Evolutionary conservation across 306 rosid species (phyloP).

Genomic region (Myrica gale): DNA sequence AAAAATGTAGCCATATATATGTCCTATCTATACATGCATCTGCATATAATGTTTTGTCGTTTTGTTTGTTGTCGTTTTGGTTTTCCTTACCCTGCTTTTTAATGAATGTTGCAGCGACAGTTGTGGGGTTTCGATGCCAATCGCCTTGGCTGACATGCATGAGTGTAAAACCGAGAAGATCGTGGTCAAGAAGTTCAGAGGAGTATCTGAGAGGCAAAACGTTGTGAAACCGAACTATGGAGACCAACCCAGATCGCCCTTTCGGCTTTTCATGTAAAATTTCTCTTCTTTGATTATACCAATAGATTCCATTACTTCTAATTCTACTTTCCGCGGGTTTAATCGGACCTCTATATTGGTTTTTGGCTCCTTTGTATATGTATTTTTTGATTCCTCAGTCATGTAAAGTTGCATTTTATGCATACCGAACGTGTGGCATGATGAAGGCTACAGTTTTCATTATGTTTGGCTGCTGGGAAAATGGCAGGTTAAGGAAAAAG

Average conservation of each 20-base stretch:
- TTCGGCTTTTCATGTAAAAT: slow-evolving; percentile 50
- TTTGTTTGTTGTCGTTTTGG: not conserved
- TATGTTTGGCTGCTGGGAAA: slow-evolving; percentile 5
- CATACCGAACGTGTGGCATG: not conserved
- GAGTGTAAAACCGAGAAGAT: slow-evolving; percentile 37
- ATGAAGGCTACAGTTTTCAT: not conserved
- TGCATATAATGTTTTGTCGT: not conserved
- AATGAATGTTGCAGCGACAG: slow-evolving; percentile 30
- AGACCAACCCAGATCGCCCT: slow-evolving; percentile 44
- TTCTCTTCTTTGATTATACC: slow-evolving; percentile 2
- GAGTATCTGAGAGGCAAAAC: not conserved
- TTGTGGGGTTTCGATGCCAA: slow-evolving; percentile 46
- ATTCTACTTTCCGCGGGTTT: not conserved
- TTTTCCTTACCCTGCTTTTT: slow-evolving; percentile 1
- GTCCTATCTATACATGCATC: not conserved
- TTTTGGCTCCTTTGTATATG: not conserved
- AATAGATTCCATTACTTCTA: not conserved
- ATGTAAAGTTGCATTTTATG: not conserved
- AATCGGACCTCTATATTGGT: not conserved
- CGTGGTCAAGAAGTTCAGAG: slow-evolving; percentile 46
- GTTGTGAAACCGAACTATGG: slow-evolving; percentile 9
- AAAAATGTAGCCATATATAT: not conserved
- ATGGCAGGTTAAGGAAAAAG: not conserved
- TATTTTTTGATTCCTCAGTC: not conserved
- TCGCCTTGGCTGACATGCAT: slow-evolving; percentile 56